Conservation (phyloP, 768 basidiomycete species). For the Boletus insuetus region DNA sequence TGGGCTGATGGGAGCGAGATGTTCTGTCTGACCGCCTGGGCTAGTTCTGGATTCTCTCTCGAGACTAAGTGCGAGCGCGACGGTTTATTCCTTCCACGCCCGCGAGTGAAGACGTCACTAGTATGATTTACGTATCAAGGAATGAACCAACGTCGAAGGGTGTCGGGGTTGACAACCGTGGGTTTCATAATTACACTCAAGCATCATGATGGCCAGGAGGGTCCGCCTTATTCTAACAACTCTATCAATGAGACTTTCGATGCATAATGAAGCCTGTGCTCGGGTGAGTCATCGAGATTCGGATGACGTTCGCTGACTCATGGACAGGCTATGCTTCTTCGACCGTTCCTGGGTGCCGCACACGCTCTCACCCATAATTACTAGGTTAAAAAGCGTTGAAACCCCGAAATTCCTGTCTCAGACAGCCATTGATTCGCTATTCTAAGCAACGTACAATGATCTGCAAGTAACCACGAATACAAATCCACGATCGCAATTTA, state of each 20-base stretch:
- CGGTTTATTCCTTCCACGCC: not conserved
- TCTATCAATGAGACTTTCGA: slow-evolving; percentile 4
- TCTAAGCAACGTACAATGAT: slow-evolving; percentile 12
- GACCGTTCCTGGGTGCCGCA: slow-evolving; percentile 6
- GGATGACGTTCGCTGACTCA: slow-evolving; percentile 12
- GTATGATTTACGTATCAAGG: slow-evolving; percentile 6
- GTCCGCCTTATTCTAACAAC: not conserved
- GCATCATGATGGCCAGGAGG: not conserved
- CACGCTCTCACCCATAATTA: slow-evolving; percentile 10
- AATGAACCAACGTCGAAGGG: not conserved
- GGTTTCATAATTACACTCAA: slow-evolving; percentile 1
- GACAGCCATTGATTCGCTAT: slow-evolving; percentile 5
- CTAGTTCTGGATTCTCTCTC: not conserved
- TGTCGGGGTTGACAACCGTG: slow-evolving; percentile 8
- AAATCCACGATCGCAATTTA: slow-evolving; percentile 17
- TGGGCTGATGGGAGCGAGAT: slow-evolving; percentile 1
- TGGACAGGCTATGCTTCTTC: slow-evolving; percentile 1
- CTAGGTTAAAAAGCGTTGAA: slow-evolving; percentile 15
- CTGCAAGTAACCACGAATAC: slow-evolving; percentile 23
- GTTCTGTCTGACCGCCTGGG: not conserved
- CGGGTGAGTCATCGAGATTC: slow-evolving; percentile 19
- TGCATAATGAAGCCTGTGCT: slow-evolving; percentile 3
- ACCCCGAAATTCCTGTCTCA: slow-evolving; percentile 15
- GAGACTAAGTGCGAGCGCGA: not conserved
- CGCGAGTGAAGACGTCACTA: not conserved